Evolutionary conservation across 805 yeast genomes (phyloP), one percentile per base, ranked within the genome.

Genomic region (Grigorovia jiainica): DNA sequence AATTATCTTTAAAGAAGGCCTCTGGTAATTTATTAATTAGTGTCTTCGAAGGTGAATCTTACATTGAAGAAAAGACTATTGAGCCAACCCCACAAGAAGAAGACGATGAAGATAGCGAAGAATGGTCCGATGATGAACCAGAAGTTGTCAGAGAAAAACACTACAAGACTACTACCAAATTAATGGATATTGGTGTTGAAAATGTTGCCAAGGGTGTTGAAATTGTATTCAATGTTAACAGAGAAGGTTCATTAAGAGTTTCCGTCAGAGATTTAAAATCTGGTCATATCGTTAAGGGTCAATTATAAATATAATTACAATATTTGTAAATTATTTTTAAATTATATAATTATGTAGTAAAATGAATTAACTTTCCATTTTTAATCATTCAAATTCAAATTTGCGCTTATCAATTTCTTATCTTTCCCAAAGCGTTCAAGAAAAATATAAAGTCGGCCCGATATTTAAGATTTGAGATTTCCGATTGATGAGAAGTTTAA

Each of bases 21-120:
- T 73, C 70, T 37, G 79, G 75, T 43, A 72, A 79, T 45, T 83
- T 78, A 34, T 67, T 78, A 41, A 63, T 92, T 47, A 79, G 80
- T 59, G 73, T 92, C 49, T 80, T 73, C 64, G 97, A 89, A 68
- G 95, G 92, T 64, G 81, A 82, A 63, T 76, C 89, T 60, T 76
- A 83, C 53, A 70, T 89, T 54, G 79, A 81, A 67, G 94, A 87
- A 65, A 84, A 86, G 46, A 79, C 79, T 52, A 63, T 86, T 36
- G 95, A 85, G 65, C 69, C 73, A 48, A 62, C 63, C 41, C 75
- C 80, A 40, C 75, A 71, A 58, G 75, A 71, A 40, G 75, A 69
- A 29, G 79, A 70, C 49, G 61, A 65, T 20, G 75, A 70, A 29
- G 73, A 68, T 35, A 73, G 68, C 42, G 72, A 67, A 53, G 74